Base-by-base conservation (phyloP, 352 stramenopile genomes). In the Pythium sukuiense region DNA sequence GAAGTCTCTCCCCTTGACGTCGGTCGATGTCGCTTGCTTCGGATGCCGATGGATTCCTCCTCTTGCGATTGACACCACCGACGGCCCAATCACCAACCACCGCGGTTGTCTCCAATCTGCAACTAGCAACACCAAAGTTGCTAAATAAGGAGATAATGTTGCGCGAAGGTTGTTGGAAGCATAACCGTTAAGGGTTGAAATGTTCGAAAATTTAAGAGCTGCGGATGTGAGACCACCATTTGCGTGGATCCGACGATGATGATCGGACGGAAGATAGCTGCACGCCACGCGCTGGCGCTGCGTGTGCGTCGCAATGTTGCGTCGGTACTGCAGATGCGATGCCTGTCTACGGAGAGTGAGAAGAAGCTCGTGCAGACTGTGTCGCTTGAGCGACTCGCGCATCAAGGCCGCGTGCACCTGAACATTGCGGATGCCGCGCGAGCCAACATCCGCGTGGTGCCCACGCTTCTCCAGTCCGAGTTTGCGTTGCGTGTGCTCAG, bases 401-500 rank as follows among this genome's bases (percentile, higher is more conserved):
- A 80, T 18, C 74, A 85, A 30, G 73, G 77, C 30, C 63, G 61
- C 18, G 60, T 91, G 62, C 67, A 79, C 18, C 65, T 91, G 26
- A 68, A 80, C 59, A 65, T 85, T 30, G 65, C 61, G 3, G 78
- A 85, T 49, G 65, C 65, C 7, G 41, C 67, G 30, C 29, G 12
- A 27, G 78, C 79, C 9, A 54, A 69, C 43, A 61, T 89, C n/a
- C 69, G 78, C 56, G 59, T 92, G 24, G 61, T 84, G 14, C 83
- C 83, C 2, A 79, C 84, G 32, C 61, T 88, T n/a, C 72, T 69
- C 8, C 46, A 80, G 1, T 35, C 67, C n/a, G 81, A 89, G 26
- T 90, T 88, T 58, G 69, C 69, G 43, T 43, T 88, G 35, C 65
- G 71, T 6, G 76, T 79, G 2, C 67, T 70, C 35, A 32, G 39